These are phyloP conservation scores for Anacardium occidentale DNA, from an alignment of 345 rosid species.

Conservation along the genomic window DNA sequence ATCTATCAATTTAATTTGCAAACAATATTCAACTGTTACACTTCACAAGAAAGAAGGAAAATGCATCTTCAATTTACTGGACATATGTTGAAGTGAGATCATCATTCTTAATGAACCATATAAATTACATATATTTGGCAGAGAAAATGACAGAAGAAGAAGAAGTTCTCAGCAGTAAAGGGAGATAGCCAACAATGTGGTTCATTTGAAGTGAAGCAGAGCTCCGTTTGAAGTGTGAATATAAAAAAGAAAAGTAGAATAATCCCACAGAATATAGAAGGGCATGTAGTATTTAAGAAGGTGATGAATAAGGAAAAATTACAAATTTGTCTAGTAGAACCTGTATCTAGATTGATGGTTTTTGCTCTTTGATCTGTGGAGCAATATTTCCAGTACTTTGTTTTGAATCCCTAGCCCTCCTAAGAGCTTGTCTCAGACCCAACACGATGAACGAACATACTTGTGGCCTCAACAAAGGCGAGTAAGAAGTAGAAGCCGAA, in stretches of 20 bases:
- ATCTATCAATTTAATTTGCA: background rate
- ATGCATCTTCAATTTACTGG: background rate
- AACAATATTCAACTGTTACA: background rate
- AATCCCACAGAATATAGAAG: too few relatives aligned
- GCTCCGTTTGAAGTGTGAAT: too few relatives aligned
- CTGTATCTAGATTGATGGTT: conserved; percentile 33
- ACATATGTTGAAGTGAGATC: background rate
- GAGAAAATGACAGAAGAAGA: background rate
- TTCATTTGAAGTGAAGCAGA: too few relatives aligned
- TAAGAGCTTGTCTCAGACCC: conserved; percentile 80
- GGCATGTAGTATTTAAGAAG: too few relatives aligned
- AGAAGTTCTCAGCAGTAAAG: background rate
- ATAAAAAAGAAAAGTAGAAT: too few relatives aligned
- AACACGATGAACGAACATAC: conserved; percentile 81
- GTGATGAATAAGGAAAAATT: background rate
- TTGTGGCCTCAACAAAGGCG: conserved; percentile 83
- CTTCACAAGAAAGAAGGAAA: too few relatives aligned
- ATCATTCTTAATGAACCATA: background rate
- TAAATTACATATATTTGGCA: background rate
- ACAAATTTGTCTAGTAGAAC: background rate
- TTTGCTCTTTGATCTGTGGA: conserved; percentile 29
- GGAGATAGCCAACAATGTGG: background rate
- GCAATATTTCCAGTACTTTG: conserved; percentile 25
- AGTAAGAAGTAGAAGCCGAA: conserved; percentile 96
- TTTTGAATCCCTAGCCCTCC: conserved; percentile 37